Base-by-base conservation (phyloP, 2,329 filamentous ascomycete species). In the Colletotrichum shisoi region DNA sequence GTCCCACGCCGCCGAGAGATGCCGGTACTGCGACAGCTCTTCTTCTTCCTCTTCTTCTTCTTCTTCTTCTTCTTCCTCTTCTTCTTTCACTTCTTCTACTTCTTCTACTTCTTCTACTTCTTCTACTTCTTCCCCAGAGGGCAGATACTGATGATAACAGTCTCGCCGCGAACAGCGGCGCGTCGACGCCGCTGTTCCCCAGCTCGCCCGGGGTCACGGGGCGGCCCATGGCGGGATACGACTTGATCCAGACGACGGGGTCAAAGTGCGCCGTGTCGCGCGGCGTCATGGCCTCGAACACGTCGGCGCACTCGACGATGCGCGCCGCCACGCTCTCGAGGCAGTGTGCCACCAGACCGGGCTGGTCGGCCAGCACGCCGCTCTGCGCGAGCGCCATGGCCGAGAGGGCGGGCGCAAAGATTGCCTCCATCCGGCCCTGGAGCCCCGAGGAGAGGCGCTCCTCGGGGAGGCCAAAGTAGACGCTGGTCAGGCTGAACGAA, bases 201-300 rank as follows among this genome's bases (percentile, higher is more conserved):
- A 67, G 19, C 34, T 67, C 64, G 54, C 64, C 64, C 3, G 64
- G 17, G 3, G 42, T 59, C 12, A 67, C 64, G 21, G 64, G 45
- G 5, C 27, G 64, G 37, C 64, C 61, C 48, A 67, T 67, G 37
- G 64, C 64, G 9, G 64, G 61, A 12, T 67, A 64, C 31, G 64
- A 64, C 61, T 67, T 67, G 61, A 67, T 67, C 64, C 64, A 67
- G n/a, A 64, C 19, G 37, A 64, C 64, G 13, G 64, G 64, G 40
- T 67, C 64, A 24, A 67, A 67, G 8, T 44, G 19, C 3, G 54
- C 48, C 48, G 64, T 63, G 2, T 67, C 64, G 24, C 64, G 64
- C 37, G 61, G 64, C 5, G 54, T 64, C 61, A 67, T 67, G n/a
- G 48, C 15, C 9, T 67, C 54, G 24, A 67, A 59, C 21, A 67